Evolutionary conservation across 176 grass and related monocot species (phyloP).

Genomic region (Oryza officinalis): DNA sequence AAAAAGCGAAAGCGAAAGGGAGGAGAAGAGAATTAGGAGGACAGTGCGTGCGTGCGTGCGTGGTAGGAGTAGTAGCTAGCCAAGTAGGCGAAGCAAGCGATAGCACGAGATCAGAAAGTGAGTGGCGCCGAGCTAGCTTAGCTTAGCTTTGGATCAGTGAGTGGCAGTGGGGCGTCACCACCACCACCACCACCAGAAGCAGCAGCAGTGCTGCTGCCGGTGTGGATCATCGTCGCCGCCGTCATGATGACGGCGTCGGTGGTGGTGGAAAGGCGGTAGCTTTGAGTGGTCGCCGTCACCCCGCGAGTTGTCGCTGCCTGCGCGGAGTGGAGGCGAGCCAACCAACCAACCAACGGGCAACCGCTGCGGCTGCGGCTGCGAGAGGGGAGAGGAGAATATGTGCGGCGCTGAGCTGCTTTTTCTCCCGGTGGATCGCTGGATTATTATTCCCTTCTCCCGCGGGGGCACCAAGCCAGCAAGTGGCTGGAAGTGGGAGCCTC

Average conservation of each 20-base stretch:
- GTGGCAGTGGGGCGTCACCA: conserved; percentile 49
- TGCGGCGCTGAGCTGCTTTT: neutral
- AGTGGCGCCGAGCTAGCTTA: too few species aligned
- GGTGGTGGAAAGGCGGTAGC: conserved; percentile 28
- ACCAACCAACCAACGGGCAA: neutral
- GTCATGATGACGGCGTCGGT: conserved; percentile 47
- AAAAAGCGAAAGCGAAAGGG: conserved; percentile 49
- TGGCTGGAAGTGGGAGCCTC: neutral
- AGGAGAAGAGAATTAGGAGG: neutral
- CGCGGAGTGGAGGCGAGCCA: neutral
- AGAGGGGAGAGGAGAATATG: neutral
- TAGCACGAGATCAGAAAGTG: neutral
- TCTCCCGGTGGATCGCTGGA: neutral
- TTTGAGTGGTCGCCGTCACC: neutral
- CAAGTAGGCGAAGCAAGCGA: conserved; percentile 60
- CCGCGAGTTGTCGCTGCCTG: neutral
- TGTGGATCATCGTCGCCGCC: conserved; percentile 44
- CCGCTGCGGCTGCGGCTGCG: neutral
- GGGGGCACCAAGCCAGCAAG: neutral
- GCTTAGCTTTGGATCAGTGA: conserved; percentile 23
- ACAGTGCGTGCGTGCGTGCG: neutral
- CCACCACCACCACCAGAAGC: conserved; percentile 1
- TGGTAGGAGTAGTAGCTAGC: conserved; percentile 40
- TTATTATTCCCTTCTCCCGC: neutral
- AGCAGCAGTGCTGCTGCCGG: neutral